A percentile compares a stretch with the other conserved stretches of the same genome.
These are phyloP conservation scores for Mucor indicus DNA, from an alignment of 371 early-diverging fungal genomes.

Conservation along the genomic window DNA sequence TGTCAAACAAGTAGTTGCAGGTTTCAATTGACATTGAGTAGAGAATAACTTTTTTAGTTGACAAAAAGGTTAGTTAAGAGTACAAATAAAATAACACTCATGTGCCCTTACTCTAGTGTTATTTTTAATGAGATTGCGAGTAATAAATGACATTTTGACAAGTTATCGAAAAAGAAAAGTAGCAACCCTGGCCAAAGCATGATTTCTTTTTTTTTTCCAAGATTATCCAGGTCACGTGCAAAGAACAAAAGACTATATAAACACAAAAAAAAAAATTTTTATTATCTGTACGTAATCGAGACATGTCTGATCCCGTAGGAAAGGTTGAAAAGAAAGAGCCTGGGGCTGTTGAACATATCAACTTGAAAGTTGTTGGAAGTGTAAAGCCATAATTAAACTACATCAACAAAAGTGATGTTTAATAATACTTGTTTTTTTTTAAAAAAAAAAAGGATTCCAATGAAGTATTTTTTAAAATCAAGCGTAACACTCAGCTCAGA, in stretches of 20 bases:
- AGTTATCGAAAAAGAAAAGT: too few relatives aligned
- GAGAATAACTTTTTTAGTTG: background rate
- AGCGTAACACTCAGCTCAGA: conserved; percentile 81
- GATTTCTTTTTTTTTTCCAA: too few relatives aligned
- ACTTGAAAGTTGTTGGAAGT: conserved; percentile 82
- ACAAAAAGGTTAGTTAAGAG: too few relatives aligned
- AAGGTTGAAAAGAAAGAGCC: conserved; percentile 51
- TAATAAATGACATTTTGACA: conserved; percentile 9
- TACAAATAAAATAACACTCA: too few relatives aligned
- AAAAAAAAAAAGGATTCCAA: conserved; percentile 30
- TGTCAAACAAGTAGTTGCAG: background rate
- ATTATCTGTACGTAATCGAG: too few relatives aligned
- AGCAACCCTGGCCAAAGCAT: too few relatives aligned
- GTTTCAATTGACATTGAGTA: background rate
- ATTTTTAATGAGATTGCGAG: background rate
- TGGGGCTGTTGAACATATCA: conserved; percentile 71
- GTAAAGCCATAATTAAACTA: conserved; percentile 57
- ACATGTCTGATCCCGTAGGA: conserved; percentile 29
- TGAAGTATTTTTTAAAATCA: conserved; percentile 93
- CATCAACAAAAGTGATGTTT: background rate
- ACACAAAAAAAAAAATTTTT: background rate
- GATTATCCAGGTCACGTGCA: too few relatives aligned
- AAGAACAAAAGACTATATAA: too few relatives aligned
- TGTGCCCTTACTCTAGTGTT: conserved; percentile 6
- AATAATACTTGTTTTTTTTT: background rate